Base-by-base conservation (phyloP, 78 protist species). In the Bigelowiella natans region DNA sequence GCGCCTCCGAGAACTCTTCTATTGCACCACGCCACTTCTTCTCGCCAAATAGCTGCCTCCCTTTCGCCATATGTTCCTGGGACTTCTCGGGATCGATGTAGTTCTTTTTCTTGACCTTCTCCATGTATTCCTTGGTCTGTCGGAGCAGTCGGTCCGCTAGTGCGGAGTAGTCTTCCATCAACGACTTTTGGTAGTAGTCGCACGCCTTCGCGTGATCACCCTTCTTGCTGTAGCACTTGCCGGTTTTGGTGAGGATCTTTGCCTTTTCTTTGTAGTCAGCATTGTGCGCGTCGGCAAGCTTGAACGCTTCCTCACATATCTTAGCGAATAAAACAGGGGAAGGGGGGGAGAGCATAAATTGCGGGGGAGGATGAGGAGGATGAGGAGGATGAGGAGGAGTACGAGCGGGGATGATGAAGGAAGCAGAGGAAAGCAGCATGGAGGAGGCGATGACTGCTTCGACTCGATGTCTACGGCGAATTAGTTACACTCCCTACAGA, bases 21-120 rank as follows among this genome's bases (percentile, higher is more conserved):
- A 85, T 85, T 11, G 87, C 87, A 28, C 18, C 87, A 37, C 38
- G 87, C 87, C 87, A 85, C 18, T 85, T 85, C 11, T 37, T 37
- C 18, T 85, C 51, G 30, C 18, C 18, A 18, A 11, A 7, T 29
- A 11, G 30, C 51, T 85, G 30, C 51, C 38, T 7, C 30, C 87
- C 87, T 11, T 85, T 34, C 38, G 7, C 37, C 38, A 37, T 85
- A 18, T 85, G 87, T 28, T 85, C 51, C 18, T 85, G 37, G 11
- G 87, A 7, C 18, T 85, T 85, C 87, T 85, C 87, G 30, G 87
- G 87, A 11, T 85, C 87, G 51, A 85, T 29, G 18, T 85, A 85
- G 51, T 34, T 37, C 87, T 85, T 85, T 85, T 85, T 37, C 7
- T 11, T 18, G 30, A 37, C 87, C 38, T 85, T 34, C 38, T 85